Conservation (phyloP, 2,329 filamentous ascomycete species). For the Chalara sp. region DNA sequence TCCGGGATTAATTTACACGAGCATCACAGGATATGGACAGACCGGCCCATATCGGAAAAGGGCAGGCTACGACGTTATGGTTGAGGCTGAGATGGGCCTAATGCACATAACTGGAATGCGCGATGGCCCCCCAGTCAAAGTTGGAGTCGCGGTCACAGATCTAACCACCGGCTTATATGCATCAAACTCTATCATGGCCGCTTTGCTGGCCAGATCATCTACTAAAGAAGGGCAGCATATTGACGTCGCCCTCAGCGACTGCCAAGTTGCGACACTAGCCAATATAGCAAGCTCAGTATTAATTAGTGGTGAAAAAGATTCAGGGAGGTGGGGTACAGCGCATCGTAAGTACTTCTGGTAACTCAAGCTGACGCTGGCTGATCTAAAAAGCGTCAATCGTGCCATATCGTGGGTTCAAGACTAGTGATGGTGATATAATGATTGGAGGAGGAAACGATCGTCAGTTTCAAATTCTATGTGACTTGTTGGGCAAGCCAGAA, state of each 20-base stretch:
- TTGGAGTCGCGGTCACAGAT: constrained; percentile 94
- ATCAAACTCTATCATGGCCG: constrained; percentile 91
- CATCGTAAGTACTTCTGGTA: constrained; percentile 57
- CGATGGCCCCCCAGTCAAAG: constrained; percentile 89
- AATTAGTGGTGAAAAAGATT: constrained; percentile 80
- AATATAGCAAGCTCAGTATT: constrained; percentile 92
- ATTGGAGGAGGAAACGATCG: constrained; percentile 68
- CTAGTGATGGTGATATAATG: constrained; percentile 61
- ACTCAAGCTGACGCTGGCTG: neutral
- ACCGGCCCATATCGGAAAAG: constrained; percentile 82
- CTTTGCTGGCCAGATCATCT: constrained; percentile 66
- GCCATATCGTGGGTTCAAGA: constrained; percentile 81
- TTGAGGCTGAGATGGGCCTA: constrained; percentile 93
- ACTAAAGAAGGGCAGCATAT: constrained; percentile 85
- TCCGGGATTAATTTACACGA: constrained; percentile 83
- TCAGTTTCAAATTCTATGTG: constrained; percentile 58
- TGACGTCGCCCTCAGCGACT: constrained; percentile 86
- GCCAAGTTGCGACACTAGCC: constrained; percentile 87
- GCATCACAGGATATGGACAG: constrained; percentile 95
- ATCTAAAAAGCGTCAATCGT: constrained; percentile 72
- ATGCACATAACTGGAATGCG: constrained; percentile 96
- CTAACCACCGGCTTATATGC: constrained; percentile 93
- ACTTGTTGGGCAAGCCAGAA: constrained; percentile 48
- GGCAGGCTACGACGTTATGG: constrained; percentile 98
- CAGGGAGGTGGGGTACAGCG: constrained; percentile 90